Evolutionary conservation across 129 eudicot species (phyloP).

Genomic region (Heracleum sosnowskyi): DNA sequence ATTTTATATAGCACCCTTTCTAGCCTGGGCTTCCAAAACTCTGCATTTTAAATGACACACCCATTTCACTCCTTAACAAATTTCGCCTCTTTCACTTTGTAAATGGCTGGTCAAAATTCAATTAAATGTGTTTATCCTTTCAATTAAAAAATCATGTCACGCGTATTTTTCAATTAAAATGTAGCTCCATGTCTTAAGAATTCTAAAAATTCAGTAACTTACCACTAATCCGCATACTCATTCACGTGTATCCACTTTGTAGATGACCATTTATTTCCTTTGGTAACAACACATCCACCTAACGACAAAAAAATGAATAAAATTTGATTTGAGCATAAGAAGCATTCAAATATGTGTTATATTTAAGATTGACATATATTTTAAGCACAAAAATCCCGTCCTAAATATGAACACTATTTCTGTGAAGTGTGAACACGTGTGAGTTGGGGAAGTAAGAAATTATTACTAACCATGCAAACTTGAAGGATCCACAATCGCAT

Average conservation of each 20-base stretch:
- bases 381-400: not conserved
- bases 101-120: too few species aligned
- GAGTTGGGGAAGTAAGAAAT: not conserved
- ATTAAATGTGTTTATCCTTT: too few species aligned
- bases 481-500: constrained; percentile 62
- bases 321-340: not conserved
- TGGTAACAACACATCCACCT: constrained; percentile 83
- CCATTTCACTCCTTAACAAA: too few species aligned
- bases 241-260: constrained; percentile 72
- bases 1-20: too few species aligned
- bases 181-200: not conserved
- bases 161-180: too few species aligned
- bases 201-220: not conserved
- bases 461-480: constrained; percentile 73
- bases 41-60: too few species aligned
- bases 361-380: not conserved
- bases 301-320: not conserved
- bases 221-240: constrained; percentile 36
- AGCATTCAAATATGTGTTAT: not conserved
- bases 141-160: too few species aligned
- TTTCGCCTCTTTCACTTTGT: too few species aligned
- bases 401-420: not conserved
- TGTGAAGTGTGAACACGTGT: not conserved
- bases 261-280: constrained; percentile 80
- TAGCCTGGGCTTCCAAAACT: too few species aligned